A percentile compares a stretch with the other conserved stretches of the same genome.
phyloP scores from a whole-genome alignment of 805 yeast species.

The Metschnikowia picachoensis region DNA sequence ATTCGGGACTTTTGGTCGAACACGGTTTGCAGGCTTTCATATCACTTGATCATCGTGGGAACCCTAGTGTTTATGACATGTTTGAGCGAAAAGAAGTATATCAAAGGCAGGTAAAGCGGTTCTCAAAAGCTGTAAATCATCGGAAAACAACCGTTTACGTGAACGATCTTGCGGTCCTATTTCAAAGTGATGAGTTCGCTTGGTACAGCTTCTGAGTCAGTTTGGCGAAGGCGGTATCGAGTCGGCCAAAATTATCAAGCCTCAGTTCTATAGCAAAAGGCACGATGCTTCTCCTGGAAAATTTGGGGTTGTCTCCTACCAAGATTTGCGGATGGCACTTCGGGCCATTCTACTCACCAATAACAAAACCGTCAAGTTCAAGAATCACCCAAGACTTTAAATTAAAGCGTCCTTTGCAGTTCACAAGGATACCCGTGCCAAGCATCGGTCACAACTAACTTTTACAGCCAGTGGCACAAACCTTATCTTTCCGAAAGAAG shows the following conservation, averaged over 20 bases:
- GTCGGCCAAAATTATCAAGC: conserved; percentile 41
- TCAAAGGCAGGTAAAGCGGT: conserved; percentile 5
- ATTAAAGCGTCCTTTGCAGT: conserved; percentile 41
- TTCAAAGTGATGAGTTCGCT: conserved; percentile 47
- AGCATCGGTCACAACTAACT: not conserved
- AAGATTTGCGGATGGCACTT: conserved; percentile 54
- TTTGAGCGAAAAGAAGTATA: not conserved
- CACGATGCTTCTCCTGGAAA: conserved; percentile 13
- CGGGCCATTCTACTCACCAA: conserved; percentile 55
- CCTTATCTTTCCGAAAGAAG: no score
- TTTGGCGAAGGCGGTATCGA: conserved; percentile 32
- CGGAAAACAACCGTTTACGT: conserved; percentile 76
- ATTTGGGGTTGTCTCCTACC: conserved; percentile 63
- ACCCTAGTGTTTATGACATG: not conserved
- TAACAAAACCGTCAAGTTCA: conserved; percentile 31
- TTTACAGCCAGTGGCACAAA: not conserved
- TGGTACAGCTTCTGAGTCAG: conserved; percentile 38
- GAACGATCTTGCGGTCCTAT: conserved; percentile 53
- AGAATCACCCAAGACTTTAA: conserved; percentile 16
- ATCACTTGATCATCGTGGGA: not conserved
- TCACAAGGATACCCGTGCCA: conserved; percentile 23
- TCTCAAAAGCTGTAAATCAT: conserved; percentile 27
- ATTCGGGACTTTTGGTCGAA: conserved; percentile 26
- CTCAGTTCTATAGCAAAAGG: conserved; percentile 30
- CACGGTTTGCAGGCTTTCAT: not conserved